These are phyloP conservation scores for Thymus mandschuricus DNA, from an alignment of 257 asterid genomes.

Conservation along the genomic window DNA sequence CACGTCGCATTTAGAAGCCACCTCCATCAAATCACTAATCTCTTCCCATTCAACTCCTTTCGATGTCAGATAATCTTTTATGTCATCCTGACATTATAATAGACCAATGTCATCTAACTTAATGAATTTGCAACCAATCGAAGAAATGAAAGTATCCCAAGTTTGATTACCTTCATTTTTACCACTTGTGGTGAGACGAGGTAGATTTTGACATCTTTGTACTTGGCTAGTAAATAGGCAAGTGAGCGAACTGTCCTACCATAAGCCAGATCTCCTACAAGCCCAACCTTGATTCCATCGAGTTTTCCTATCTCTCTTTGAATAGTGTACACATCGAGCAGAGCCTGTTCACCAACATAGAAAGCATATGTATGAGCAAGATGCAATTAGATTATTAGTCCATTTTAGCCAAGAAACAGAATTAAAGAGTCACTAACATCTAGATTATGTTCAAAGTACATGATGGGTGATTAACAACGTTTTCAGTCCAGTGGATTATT, in stretches of 20 bases:
- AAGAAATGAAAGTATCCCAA: neutral
- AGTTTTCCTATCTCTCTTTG: conserved; percentile 89
- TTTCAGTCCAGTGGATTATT: conserved; percentile 4
- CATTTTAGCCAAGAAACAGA: too few relatives aligned
- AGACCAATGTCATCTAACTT: neutral
- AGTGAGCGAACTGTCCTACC: conserved; percentile 98
- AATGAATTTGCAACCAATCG: neutral
- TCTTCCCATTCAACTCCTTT: conserved; percentile 88
- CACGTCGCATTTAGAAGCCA: conserved; percentile 91
- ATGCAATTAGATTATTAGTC: too few relatives aligned
- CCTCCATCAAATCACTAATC: conserved; percentile 71
- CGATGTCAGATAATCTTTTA: conserved; percentile 78
- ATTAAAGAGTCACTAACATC: too few relatives aligned
- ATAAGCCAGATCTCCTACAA: conserved; percentile 94
- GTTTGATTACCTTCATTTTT: too few relatives aligned
- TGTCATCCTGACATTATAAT: conserved; percentile 67
- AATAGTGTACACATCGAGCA: conserved; percentile 82
- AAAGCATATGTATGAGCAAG: neutral
- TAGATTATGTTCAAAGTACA: too few relatives aligned
- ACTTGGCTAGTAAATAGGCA: conserved; percentile 79
- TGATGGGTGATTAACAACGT: neutral
- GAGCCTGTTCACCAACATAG: conserved; percentile 57
- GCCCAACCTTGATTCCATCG: conserved; percentile 89
- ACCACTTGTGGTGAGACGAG: too few relatives aligned
- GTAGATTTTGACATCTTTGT: conserved; percentile 58